phyloP scores from a whole-genome alignment of 257 asterid genomes.

The Paraleonurus japonicus region DNA sequence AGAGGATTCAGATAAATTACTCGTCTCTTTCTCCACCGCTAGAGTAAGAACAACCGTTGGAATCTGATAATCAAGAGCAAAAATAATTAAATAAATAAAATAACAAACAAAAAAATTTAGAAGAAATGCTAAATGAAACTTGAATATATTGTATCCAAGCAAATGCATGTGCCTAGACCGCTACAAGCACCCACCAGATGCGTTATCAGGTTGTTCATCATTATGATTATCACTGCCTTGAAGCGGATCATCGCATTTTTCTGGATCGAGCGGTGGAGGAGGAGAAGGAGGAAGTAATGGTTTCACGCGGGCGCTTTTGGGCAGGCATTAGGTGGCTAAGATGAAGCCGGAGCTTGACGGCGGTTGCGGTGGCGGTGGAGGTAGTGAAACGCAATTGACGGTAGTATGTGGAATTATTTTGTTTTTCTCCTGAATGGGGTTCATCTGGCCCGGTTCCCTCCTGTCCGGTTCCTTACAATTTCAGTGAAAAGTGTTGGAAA shows the following conservation, averaged over 20 bases:
- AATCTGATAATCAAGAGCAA: slow-evolving; percentile 53
- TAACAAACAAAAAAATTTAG: not conserved
- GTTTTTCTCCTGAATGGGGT: slow-evolving; percentile 28
- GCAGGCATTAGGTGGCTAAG: slow-evolving; percentile 65
- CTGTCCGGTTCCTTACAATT: slow-evolving; percentile 28
- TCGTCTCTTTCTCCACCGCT: slow-evolving; percentile 66
- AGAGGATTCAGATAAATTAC: slow-evolving; percentile 40
- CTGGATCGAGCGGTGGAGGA: slow-evolving; percentile 41
- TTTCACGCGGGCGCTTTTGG: slow-evolving; percentile 55
- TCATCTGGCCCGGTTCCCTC: slow-evolving; percentile 14
- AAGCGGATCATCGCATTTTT: slow-evolving; percentile 46
- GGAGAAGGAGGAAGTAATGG: slow-evolving; percentile 48
- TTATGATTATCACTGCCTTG: slow-evolving; percentile 47
- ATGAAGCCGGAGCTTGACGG: slow-evolving; percentile 38
- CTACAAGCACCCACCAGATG: slow-evolving; percentile 36
- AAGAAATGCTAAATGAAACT: slow-evolving; percentile 31
- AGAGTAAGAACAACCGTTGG: slow-evolving; percentile 52
- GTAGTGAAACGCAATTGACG: slow-evolving; percentile 30
- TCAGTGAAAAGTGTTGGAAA: not conserved
- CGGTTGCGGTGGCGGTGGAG: slow-evolving; percentile 29
- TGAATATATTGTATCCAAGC: slow-evolving; percentile 27
- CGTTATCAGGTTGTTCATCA: slow-evolving; percentile 39
- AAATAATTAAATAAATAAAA: slow-evolving; percentile 6
- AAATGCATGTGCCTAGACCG: slow-evolving; percentile 31
- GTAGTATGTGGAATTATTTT: slow-evolving; percentile 20